A percentile compares a stretch with the other conserved stretches of the same genome.
Conservation (phyloP, 2,329 filamentous ascomycete species). For the Nemania sp. region DNA sequence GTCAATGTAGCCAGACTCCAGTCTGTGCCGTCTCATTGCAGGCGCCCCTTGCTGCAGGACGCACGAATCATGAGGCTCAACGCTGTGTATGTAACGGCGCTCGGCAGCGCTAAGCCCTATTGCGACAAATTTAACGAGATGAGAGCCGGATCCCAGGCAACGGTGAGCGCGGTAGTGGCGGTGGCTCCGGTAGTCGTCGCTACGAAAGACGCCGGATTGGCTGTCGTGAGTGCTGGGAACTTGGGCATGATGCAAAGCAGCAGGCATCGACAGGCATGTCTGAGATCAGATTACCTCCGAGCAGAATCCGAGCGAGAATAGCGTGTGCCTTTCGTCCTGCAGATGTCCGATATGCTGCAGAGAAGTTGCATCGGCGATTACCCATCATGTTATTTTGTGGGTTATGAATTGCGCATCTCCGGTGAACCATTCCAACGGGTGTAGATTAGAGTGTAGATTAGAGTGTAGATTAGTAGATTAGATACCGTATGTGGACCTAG, state of each 20-base stretch:
- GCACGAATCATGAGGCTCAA: slow-evolving; percentile 26
- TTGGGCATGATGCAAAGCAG: background rate
- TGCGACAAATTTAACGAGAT: slow-evolving; percentile 46
- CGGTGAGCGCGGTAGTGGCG: slow-evolving; percentile 2
- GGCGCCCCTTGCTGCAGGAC: slow-evolving; percentile 5
- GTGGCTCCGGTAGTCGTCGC: slow-evolving; percentile 26
- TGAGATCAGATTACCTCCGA: background rate
- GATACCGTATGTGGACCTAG: no score
- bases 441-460: no score
- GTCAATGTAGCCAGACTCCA: no score
- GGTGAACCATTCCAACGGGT: no score
- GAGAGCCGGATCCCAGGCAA: slow-evolving; percentile 14
- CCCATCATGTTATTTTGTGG: background rate
- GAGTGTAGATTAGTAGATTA: no score
- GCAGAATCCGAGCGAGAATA: background rate
- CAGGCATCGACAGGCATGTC: background rate
- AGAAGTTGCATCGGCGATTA: slow-evolving; percentile 3
- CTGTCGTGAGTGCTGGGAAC: background rate
- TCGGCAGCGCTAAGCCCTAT: slow-evolving; percentile 42
- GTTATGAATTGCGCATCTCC: background rate
- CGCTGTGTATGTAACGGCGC: slow-evolving; percentile 14
- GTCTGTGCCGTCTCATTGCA: slow-evolving; percentile 13
- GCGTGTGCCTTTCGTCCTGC: no score
- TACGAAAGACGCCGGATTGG: slow-evolving; percentile 25
- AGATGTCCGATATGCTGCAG: no score